phyloP scores from a whole-genome alignment of 352 stramenopile genomes.

The Globisporangium iwayamae region DNA sequence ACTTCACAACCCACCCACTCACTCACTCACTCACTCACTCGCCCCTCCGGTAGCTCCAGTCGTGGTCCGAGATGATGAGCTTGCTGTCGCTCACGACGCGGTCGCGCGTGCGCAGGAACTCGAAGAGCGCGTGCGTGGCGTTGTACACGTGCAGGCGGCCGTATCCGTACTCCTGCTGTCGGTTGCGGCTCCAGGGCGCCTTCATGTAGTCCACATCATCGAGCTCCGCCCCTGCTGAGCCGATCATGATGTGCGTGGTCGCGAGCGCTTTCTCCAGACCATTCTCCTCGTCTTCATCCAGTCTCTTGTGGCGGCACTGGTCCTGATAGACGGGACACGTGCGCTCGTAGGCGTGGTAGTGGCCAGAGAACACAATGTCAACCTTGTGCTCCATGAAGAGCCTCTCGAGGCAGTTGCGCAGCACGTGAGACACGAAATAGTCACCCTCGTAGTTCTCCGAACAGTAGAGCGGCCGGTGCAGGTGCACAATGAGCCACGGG shows the following conservation, averaged over 20 bases:
- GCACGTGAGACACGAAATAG: conserved; percentile 15
- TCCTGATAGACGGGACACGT: conserved; percentile 26
- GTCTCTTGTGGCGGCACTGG: conserved; percentile 15
- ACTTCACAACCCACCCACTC: neutral
- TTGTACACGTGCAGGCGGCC: conserved; percentile 38
- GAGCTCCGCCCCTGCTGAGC: conserved; percentile 35
- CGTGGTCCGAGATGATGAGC: conserved; percentile 33
- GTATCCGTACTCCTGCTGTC: conserved; percentile 35
- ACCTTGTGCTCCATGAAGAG: conserved; percentile 22
- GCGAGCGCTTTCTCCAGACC: conserved; percentile 17
- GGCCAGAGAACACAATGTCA: conserved; percentile 26
- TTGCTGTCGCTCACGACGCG: conserved; percentile 25
- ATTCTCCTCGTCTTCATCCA: neutral
- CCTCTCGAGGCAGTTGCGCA: conserved; percentile 20
- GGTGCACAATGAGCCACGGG: conserved; percentile 28
- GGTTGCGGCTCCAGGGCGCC: conserved; percentile 22
- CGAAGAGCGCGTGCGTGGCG: conserved; percentile 31
- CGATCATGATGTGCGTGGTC: conserved; percentile 40
- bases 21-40: neutral
- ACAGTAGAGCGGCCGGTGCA: conserved; percentile 30
- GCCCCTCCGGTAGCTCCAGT: conserved; percentile 24
- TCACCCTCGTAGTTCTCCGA: conserved; percentile 18
- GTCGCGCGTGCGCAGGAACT: conserved; percentile 34
- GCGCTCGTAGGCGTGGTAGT: conserved; percentile 31
- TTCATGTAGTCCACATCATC: conserved; percentile 29